Base-by-base conservation (phyloP, 805 yeast genomes). In the Pichia pseudocactophila region DNA sequence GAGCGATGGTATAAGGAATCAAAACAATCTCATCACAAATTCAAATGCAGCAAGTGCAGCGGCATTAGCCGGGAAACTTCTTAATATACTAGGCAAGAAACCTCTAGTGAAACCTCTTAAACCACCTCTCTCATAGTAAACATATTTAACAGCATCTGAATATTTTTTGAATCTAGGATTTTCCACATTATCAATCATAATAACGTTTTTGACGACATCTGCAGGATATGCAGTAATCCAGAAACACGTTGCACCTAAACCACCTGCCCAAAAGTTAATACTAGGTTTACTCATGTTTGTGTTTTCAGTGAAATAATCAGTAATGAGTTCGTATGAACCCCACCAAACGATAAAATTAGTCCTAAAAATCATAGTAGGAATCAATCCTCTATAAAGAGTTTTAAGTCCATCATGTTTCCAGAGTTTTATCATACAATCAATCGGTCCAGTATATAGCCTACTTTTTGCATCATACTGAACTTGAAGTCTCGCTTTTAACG, bases 1-100 rank as follows among this genome's bases (percentile, higher is more conserved):
- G 5, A 20, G n/a, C 17, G 18, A 33, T 4, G 10, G 12, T 4
- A 33, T 9, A 20, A 4, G 17, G 4, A 34, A 20, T 15, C 49
- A 48, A 41, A 58, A 54, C 4, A 59, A 39, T 50, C 90, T 71
- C 78, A 86, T 73, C n/a, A 78, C 86, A 16, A 83, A 80, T 61
- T 87, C 96, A 57, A 86, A 87, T 1, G 92, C 86, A 5, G 90
- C 94, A 45, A 87, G 65, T 0, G 96, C 96, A 13, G 95, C 89
- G 1, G 95, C 96, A 59, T 87, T 87, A 1, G 95, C 94, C 2
- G 96, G 96, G 72, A 87, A 87, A 17, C 95, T 83, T 50, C 96
- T 70, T 49, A 79, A 56, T 26, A 86, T 80, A 6, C 85, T 76
- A 7, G 95, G 95, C 7, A 75, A 76, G 58, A 84, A 87, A 1